These are phyloP conservation scores for Amanita rubescens DNA, from an alignment of 768 basidiomycete genomes.

Conservation along the genomic window DNA sequence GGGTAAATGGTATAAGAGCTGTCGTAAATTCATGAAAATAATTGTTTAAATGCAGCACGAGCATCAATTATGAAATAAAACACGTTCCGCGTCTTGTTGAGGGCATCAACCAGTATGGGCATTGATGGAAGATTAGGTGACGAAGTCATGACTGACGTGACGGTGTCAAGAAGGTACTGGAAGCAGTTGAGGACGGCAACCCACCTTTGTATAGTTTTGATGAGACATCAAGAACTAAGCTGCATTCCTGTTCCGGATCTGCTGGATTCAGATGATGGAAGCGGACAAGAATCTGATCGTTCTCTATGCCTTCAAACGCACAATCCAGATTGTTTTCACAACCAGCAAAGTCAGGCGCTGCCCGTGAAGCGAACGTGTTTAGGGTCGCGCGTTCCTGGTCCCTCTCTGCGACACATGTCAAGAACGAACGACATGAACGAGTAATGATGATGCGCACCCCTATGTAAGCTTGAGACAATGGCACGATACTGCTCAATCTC, in stretches of 20 bases:
- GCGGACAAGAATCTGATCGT: constrained; percentile 63
- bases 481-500: constrained; percentile 72
- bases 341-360: constrained; percentile 47
- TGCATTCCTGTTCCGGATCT: constrained; percentile 57
- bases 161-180: neutral
- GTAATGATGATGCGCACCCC: constrained; percentile 37
- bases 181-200: constrained; percentile 9
- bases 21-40: constrained; percentile 9
- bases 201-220: constrained; percentile 55
- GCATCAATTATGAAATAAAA: constrained; percentile 64
- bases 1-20: too few species aligned
- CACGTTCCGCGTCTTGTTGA: constrained; percentile 66
- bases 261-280: constrained; percentile 59
- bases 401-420: constrained; percentile 41
- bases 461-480: constrained; percentile 49
- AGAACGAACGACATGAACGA: neutral
- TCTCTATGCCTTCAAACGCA: constrained; percentile 71
- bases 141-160: constrained; percentile 62
- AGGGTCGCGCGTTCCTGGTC: constrained; percentile 55
- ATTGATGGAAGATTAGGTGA: constrained; percentile 64
- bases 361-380: constrained; percentile 40
- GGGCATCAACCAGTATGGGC: constrained; percentile 57
- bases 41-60: constrained; percentile 43
- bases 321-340: constrained; percentile 55
- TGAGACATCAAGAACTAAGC: constrained; percentile 71